Evolutionary conservation across 2,329 filamentous ascomycete genomes (phyloP).

Genomic region (Lachnellula arida): DNA sequence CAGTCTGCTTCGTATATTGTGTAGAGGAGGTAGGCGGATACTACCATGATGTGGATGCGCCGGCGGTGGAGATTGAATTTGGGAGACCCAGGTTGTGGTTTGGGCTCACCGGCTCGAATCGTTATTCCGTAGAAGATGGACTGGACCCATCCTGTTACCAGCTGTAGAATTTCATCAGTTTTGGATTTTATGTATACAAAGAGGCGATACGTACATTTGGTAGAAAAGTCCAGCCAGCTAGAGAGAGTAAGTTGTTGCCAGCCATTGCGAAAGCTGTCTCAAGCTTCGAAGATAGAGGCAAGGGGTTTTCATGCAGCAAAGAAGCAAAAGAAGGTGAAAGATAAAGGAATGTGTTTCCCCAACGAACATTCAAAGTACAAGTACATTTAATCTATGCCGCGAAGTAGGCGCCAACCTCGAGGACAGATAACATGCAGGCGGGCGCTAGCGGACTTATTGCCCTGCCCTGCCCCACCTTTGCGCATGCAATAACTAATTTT

Average conservation of each 20-base stretch:
- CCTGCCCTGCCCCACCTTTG: neutral
- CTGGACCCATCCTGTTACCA: conserved; percentile 74
- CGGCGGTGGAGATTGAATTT: conserved; percentile 71
- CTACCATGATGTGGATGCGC: conserved; percentile 77
- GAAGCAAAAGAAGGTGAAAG: neutral
- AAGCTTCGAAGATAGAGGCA: conserved; percentile 18
- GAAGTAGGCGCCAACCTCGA: neutral
- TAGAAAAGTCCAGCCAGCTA: conserved; percentile 57
- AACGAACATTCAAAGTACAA: too few relatives aligned
- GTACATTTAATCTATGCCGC: neutral
- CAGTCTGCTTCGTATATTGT: conserved; percentile 90
- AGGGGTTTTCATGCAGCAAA: neutral
- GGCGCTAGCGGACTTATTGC: neutral
- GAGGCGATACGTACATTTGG: conserved; percentile 45
- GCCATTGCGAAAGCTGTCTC: neutral
- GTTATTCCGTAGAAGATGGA: conserved; percentile 80
- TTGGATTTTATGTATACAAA: neutral
- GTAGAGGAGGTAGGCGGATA: conserved; percentile 80
- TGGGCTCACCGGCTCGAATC: conserved; percentile 83
- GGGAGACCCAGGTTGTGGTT: conserved; percentile 64
- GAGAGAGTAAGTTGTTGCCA: conserved; percentile 43
- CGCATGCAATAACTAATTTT: conserved; percentile 9
- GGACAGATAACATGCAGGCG: neutral
- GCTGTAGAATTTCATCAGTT: conserved; percentile 41
- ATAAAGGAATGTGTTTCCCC: neutral